Percentiles rank a stretch among this genome's conserved stretches.
Conservation (phyloP, 495 filamentous ascomycete species). For the Penicillium maclennaniae region DNA sequence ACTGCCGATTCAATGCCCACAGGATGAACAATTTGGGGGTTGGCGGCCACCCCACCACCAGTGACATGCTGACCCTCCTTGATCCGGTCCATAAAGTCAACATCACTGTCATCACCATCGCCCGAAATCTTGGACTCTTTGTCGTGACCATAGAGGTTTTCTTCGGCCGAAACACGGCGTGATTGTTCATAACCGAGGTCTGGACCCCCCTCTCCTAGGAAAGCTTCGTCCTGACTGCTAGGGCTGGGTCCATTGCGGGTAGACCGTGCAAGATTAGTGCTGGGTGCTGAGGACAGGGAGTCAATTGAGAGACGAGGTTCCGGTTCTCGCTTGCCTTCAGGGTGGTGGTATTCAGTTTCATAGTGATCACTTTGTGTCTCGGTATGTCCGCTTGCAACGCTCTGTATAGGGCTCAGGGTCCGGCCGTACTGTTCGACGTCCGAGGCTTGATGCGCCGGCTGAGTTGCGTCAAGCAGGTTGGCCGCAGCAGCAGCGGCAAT, state of each 20-base stretch:
- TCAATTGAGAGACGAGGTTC: constrained; percentile 48
- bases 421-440: constrained; percentile 51
- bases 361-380: constrained; percentile 19
- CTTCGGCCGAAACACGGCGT: constrained; percentile 15
- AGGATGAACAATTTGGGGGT: constrained; percentile 70
- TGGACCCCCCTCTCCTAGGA: constrained; percentile 29
- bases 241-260: constrained; percentile 50
- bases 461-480: constrained; percentile 37
- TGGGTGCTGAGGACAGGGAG: constrained; percentile 52
- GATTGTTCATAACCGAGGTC: constrained; percentile 42
- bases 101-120: constrained; percentile 65
- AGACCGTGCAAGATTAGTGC: constrained; percentile 49
- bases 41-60: constrained; percentile 60
- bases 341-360: not conserved
- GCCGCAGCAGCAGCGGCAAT: constrained; percentile 47
- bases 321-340: constrained; percentile 26
- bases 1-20: constrained; percentile 80
- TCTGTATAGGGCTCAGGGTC: constrained; percentile 80
- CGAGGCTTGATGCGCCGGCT: constrained; percentile 30
- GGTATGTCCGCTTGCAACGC: constrained; percentile 71
- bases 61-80: constrained; percentile 62
- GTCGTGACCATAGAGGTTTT: constrained; percentile 44
- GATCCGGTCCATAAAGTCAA: constrained; percentile 54
- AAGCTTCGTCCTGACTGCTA: constrained; percentile 44
- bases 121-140: constrained; percentile 51